A percentile compares a stretch with the other conserved stretches of the same genome.
Evolutionary conservation across 208 protist genomes (phyloP).

Genomic region (Leptomonas pyrrhocoris): DNA sequence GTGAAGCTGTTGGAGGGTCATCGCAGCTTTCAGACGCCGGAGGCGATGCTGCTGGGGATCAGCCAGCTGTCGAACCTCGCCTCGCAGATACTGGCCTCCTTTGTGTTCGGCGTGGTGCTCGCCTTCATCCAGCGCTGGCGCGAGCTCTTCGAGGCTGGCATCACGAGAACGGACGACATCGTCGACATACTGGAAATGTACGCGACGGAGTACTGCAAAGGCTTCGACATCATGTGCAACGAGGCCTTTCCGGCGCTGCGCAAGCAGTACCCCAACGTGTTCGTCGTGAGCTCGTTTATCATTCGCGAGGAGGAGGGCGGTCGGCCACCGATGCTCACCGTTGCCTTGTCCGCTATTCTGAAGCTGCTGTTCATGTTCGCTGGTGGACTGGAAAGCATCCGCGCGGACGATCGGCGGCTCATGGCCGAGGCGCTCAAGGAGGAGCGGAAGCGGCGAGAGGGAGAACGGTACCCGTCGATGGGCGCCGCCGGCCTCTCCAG

Average conservation of each 20-base stretch:
- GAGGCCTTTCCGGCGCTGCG: constrained; percentile 36
- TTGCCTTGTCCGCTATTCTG: constrained; percentile 40
- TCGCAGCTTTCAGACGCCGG: constrained; percentile 34
- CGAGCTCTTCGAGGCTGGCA: constrained; percentile 23
- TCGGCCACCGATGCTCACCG: constrained; percentile 36
- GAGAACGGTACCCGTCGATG: neutral
- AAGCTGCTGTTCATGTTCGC: constrained; percentile 72
- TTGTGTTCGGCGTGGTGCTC: constrained; percentile 41
- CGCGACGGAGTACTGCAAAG: constrained; percentile 32
- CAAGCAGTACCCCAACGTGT: constrained; percentile 65
- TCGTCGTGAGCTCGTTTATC: constrained; percentile 33
- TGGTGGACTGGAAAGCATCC: constrained; percentile 60
- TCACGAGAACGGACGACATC: constrained; percentile 15
- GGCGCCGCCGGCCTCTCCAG: neutral
- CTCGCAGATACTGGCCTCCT: constrained; percentile 58
- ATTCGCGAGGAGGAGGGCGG: constrained; percentile 21
- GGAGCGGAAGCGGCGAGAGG: constrained; percentile 1
- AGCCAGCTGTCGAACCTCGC: constrained; percentile 53
- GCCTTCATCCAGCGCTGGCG: constrained; percentile 28
- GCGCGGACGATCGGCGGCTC: constrained; percentile 50
- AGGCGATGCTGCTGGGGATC: constrained; percentile 52
- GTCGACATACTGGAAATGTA: constrained; percentile 31
- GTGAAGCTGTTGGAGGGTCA: constrained; percentile 27
- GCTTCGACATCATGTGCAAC: constrained; percentile 21
- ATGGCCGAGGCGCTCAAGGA: constrained; percentile 19